Conservation (phyloP, 495 filamentous ascomycete genomes). For the Penicillium paradoxum region DNA sequence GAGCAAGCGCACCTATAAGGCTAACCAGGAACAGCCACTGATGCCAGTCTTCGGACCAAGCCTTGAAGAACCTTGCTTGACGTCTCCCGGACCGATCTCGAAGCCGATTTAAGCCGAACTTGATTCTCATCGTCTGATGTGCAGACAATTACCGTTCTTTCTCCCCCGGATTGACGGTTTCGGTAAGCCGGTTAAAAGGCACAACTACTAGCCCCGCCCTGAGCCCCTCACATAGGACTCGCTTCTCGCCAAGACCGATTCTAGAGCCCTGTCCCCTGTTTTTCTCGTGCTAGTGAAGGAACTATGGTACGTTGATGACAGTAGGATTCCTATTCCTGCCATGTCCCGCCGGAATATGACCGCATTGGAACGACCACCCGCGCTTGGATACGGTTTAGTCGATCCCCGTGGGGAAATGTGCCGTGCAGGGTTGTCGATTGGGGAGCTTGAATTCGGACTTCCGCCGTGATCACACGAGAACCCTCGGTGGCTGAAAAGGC, state of each 20-base stretch:
- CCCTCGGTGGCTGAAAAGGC: neutral
- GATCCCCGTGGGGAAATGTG: constrained; percentile 20
- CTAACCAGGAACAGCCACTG: neutral
- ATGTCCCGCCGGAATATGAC: constrained; percentile 11
- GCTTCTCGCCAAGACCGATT: neutral
- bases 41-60: neutral
- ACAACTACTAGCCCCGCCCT: neutral
- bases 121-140: no score
- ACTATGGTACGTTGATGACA: neutral
- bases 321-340: neutral
- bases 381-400: constrained; percentile 11
- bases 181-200: neutral
- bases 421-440: neutral
- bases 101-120: no score
- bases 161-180: neutral
- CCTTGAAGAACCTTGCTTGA: neutral
- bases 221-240: constrained; percentile 5
- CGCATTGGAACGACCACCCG: constrained; percentile 1
- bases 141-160: neutral
- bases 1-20: neutral
- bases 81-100: neutral
- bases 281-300: neutral
- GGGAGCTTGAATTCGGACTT: constrained; percentile 1
- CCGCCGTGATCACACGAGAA: neutral
- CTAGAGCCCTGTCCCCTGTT: neutral